Conservation (phyloP, 2,329 filamentous ascomycete genomes). For the Sclerotiophoma versabilis region DNA sequence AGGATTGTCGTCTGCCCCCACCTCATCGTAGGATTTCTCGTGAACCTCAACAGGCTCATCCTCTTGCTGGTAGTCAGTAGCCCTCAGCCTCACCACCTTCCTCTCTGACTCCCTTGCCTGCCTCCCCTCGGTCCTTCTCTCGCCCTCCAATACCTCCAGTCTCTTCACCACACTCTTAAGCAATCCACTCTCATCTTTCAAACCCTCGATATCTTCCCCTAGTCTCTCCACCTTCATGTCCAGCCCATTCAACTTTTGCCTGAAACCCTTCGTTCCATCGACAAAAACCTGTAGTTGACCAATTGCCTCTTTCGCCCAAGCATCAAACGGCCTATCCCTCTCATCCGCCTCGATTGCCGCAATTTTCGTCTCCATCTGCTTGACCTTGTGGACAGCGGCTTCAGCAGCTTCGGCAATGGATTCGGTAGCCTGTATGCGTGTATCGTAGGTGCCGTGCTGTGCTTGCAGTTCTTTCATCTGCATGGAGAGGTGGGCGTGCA, state of each 20-base stretch:
- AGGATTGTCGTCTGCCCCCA: neutral
- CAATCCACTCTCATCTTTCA: conserved; percentile 12
- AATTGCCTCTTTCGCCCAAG: conserved; percentile 26
- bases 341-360: conserved; percentile 34
- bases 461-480: conserved; percentile 48
- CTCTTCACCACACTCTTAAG: conserved; percentile 11
- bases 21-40: neutral
- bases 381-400: conserved; percentile 19
- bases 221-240: conserved; percentile 13
- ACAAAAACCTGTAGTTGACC: conserved; percentile 20
- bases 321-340: conserved; percentile 28
- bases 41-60: neutral
- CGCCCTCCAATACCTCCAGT: conserved; percentile 23
- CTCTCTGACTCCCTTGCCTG: conserved; percentile 18
- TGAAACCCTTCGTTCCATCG: conserved; percentile 25
- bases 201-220: conserved; percentile 14
- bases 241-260: conserved; percentile 27
- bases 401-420: conserved; percentile 23
- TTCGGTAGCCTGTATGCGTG: conserved; percentile 32
- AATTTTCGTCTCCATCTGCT: conserved; percentile 29
- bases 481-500: conserved; percentile 45
- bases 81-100: conserved; percentile 15
- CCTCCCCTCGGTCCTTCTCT: conserved; percentile 13
- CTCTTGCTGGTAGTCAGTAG: neutral
- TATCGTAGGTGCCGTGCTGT: conserved; percentile 25